A percentile compares a stretch with the other conserved stretches of the same genome.
Conservation (phyloP, 352 stramenopile species). For the Pythium rishiriense region DNA sequence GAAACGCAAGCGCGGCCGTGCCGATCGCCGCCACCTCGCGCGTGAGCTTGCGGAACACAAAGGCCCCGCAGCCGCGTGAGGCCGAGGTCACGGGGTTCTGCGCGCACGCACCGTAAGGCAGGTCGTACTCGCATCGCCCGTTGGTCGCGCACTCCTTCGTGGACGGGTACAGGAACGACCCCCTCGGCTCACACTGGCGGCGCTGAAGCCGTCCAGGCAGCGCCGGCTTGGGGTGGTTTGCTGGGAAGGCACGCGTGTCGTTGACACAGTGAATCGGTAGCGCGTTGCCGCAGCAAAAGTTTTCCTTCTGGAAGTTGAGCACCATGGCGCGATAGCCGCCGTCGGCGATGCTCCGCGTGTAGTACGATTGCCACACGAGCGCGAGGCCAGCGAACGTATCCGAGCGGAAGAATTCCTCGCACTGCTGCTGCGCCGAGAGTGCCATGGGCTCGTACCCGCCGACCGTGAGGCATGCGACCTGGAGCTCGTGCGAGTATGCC, state of each 20-base stretch:
- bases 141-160: slow-evolving; percentile 52
- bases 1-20: slow-evolving; percentile 34
- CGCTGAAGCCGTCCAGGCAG: slow-evolving; percentile 22
- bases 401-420: slow-evolving; percentile 53
- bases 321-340: slow-evolving; percentile 54
- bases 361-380: slow-evolving; percentile 79
- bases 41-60: slow-evolving; percentile 43
- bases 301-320: slow-evolving; percentile 56
- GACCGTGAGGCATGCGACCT: slow-evolving; percentile 62
- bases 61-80: slow-evolving; percentile 57
- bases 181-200: slow-evolving; percentile 18
- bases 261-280: slow-evolving; percentile 48
- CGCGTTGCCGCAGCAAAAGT: slow-evolving; percentile 74
- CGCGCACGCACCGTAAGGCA: slow-evolving; percentile 62
- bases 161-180: slow-evolving; percentile 36
- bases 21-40: slow-evolving; percentile 47
- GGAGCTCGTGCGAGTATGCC: slow-evolving; percentile 35
- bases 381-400: slow-evolving; percentile 61
- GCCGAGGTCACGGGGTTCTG: slow-evolving; percentile 48
- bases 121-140: slow-evolving; percentile 53
- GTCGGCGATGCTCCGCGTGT: slow-evolving; percentile 43
- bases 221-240: slow-evolving; percentile 37
- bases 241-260: slow-evolving; percentile 51
- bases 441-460: slow-evolving; percentile 48
- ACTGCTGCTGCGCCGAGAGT: slow-evolving; percentile 34